These are phyloP conservation scores for Penicillium vulpinum DNA, from an alignment of 2,329 filamentous ascomycete species.

Conservation along the genomic window DNA sequence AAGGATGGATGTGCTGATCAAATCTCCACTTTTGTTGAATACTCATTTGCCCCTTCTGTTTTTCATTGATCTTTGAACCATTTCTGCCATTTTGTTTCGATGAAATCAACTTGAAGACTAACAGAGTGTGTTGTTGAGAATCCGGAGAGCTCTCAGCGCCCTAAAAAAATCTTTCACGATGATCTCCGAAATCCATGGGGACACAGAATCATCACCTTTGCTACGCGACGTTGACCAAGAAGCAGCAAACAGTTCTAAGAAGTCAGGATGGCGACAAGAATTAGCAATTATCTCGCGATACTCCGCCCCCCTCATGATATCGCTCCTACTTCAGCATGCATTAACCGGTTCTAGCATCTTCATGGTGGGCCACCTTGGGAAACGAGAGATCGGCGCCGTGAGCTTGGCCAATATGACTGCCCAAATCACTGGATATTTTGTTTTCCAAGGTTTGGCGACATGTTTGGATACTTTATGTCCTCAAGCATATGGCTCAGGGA, in stretches of 20 bases:
- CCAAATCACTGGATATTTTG: conserved; percentile 71
- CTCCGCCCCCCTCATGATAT: conserved; percentile 66
- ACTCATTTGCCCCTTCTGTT: background rate
- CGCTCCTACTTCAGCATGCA: conserved; percentile 74
- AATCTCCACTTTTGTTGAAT: background rate
- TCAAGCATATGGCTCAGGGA: conserved; percentile 85
- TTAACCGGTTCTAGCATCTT: conserved; percentile 75
- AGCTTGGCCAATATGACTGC: conserved; percentile 71
- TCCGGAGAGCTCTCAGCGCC: background rate
- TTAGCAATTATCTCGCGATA: conserved; percentile 72
- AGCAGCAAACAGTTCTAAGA: background rate
- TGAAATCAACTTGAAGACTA: background rate
- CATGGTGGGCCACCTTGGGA: conserved; percentile 70
- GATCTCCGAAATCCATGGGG: background rate
- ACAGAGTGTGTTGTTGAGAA: background rate
- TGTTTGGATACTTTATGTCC: conserved; percentile 85
- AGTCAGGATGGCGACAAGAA: conserved; percentile 49
- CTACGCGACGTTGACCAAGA: conserved; percentile 5
- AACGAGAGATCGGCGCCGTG: conserved; percentile 63
- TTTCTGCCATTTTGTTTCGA: background rate
- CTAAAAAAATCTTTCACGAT: background rate
- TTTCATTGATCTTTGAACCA: background rate
- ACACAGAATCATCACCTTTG: conserved; percentile 7
- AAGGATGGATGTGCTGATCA: conserved; percentile 1
- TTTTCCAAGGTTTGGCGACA: conserved; percentile 79